A percentile compares a stretch with the other conserved stretches of the same genome.
Conservation (phyloP, 2,329 filamentous ascomycete species). For the Microdochium bolleyi region DNA sequence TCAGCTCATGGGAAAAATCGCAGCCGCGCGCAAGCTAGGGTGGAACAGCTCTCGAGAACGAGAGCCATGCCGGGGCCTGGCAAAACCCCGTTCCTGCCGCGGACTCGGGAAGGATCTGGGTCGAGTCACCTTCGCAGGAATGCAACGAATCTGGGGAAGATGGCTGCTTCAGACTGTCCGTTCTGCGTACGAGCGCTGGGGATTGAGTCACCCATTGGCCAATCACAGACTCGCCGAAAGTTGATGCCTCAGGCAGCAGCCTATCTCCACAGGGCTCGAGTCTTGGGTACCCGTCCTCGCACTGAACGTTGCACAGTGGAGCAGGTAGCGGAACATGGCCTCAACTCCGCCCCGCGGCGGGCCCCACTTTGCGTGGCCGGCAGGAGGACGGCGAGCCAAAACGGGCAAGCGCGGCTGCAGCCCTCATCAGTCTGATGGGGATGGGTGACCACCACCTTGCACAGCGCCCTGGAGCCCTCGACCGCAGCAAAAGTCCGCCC, state of each 20-base stretch:
- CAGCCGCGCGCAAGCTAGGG: no score
- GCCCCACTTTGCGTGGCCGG: neutral
- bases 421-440: neutral
- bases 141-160: no score
- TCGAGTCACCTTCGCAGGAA: no score
- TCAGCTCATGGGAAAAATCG: no score
- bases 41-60: no score
- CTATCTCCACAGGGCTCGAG: neutral
- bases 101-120: no score
- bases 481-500: neutral
- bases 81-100: no score
- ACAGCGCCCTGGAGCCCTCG: neutral
- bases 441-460: neutral
- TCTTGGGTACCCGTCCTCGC: neutral
- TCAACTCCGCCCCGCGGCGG: neutral
- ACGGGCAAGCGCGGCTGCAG: neutral
- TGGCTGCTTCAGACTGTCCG: no score
- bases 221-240: constrained; percentile 3
- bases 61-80: no score
- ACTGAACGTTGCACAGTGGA: neutral
- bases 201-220: constrained; percentile 2
- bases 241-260: constrained; percentile 1
- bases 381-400: neutral
- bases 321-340: neutral
- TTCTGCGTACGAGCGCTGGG: neutral